Evolutionary conservation across 129 eudicot genomes (phyloP), one percentile per base, ranked within the genome.

Genomic region (Lactuca sativa): DNA sequence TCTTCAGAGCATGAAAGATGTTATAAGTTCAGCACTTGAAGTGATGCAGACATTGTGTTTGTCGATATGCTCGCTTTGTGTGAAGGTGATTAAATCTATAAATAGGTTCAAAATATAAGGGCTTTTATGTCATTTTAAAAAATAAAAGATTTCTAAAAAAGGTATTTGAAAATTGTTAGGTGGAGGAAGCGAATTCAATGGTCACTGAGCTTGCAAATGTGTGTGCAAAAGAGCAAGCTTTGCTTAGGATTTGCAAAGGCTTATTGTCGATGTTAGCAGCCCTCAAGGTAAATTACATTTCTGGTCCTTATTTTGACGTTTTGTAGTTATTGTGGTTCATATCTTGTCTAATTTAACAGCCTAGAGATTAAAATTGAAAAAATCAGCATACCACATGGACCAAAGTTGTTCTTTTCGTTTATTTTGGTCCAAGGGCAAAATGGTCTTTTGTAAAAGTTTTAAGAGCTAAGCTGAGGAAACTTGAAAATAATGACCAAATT

Each of bases 21-120:
- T 92, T 11, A 80, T 92, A 70, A 67, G 85, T 69, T 92, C 95
- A 74, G 86, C 98, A 53, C 75, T 89, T 14, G 98, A 87, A 59
- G 89, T 93, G 48, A 93, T 89, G 97, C 97, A 93, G 62, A 81
- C 95, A 38, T 80, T 90, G 85, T 81, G 88, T 44, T 81, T 86
- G 43, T 89, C 96, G 9, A 80, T 83, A 49, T 80, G 86, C 84
- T 86, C 83, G 18, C 85, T 79, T 64, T 77, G 82, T 62, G 77
- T 85, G 12, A 81, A 85, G 95, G 98, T 92, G 74, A 53, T 47
- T 43, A 54, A 40, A 57, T n/a, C 54, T 4, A 44, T 25, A 25
- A 25, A 25, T 25, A 25, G 30, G 30, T 25, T 2, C 2, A 25
- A 25, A 25, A 1, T 25, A 25, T 25, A 25, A 25, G 30, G 30